Evolutionary conservation across 768 basidiomycete species (phyloP).

Genomic region (Leccinum obscurum): DNA sequence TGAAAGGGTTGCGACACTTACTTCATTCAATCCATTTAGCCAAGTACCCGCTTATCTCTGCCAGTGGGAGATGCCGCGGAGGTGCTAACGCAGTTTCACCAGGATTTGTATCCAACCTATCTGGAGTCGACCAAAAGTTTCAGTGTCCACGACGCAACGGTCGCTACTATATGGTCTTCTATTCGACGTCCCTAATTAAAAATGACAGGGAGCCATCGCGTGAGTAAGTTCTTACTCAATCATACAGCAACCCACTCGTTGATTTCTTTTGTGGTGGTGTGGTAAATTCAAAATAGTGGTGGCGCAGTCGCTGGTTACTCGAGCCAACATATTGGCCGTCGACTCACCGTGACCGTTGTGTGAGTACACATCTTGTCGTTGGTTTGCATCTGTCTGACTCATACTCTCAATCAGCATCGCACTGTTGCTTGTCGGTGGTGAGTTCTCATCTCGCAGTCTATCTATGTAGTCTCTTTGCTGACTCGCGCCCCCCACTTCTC

Average conservation of each 20-base stretch:
- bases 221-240: slow-evolving; percentile 29
- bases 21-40: too few relatives aligned
- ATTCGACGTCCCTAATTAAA: slow-evolving; percentile 1
- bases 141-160: slow-evolving; percentile 54
- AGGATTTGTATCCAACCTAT: slow-evolving; percentile 81
- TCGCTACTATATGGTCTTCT: slow-evolving; percentile 48
- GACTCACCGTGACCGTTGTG: slow-evolving; percentile 78
- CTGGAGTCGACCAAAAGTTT: slow-evolving; percentile 64
- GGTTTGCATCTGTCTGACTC: neutral
- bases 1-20: too few relatives aligned
- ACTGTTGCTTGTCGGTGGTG: slow-evolving; percentile 26
- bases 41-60: too few relatives aligned
- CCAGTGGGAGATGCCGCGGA: neutral
- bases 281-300: slow-evolving; percentile 40
- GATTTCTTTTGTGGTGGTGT: neutral
- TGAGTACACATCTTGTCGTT: neutral
- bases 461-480: neutral
- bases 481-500: neutral
- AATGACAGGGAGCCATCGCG: slow-evolving; percentile 44
- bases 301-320: slow-evolving; percentile 67
- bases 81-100: neutral
- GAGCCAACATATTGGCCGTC: slow-evolving; percentile 78
- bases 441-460: slow-evolving; percentile 46
- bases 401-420: slow-evolving; percentile 17
- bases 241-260: neutral